Evolutionary conservation across 805 yeast genomes (phyloP).

Genomic region (Ogataea allantospora): DNA sequence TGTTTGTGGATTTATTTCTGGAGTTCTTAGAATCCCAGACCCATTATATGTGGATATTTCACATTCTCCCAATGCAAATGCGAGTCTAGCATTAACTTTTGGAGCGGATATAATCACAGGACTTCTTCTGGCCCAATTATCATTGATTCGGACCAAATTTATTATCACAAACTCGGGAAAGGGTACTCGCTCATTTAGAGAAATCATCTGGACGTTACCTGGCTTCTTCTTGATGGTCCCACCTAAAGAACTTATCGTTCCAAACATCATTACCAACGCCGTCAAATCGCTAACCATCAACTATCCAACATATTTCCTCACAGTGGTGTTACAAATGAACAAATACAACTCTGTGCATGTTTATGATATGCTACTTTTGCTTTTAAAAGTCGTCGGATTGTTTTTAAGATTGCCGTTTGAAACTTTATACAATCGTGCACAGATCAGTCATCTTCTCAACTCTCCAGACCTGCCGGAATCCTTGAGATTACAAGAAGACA

Average conservation of each 20-base stretch:
- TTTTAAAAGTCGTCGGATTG: constrained; percentile 65
- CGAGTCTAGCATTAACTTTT: constrained; percentile 65
- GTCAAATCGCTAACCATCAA: constrained; percentile 29
- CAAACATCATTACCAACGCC: constrained; percentile 47
- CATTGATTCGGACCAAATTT: constrained; percentile 73
- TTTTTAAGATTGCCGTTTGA: constrained; percentile 83
- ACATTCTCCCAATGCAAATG: constrained; percentile 73
- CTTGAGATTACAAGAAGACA: constrained; percentile 44
- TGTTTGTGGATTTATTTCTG: constrained; percentile 85
- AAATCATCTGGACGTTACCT: constrained; percentile 54
- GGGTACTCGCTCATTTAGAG: constrained; percentile 65
- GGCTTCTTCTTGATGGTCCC: constrained; percentile 38
- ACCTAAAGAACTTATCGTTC: constrained; percentile 61
- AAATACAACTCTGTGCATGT: constrained; percentile 58
- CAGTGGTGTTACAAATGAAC: constrained; percentile 65
- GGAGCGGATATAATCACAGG: constrained; percentile 73
- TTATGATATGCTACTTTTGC: constrained; percentile 57
- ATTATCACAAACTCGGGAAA: constrained; percentile 53
- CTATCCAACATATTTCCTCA: constrained; percentile 53
- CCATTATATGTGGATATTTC: constrained; percentile 81
- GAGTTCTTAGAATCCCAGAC: constrained; percentile 79
- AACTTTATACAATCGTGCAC: constrained; percentile 80
- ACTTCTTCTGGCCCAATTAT: constrained; percentile 73
- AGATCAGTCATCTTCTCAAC: constrained; percentile 58
- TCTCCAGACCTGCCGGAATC: constrained; percentile 37